Evolutionary conservation across 2,329 filamentous ascomycete species (phyloP).

Genomic region (Helotiales sp.): DNA sequence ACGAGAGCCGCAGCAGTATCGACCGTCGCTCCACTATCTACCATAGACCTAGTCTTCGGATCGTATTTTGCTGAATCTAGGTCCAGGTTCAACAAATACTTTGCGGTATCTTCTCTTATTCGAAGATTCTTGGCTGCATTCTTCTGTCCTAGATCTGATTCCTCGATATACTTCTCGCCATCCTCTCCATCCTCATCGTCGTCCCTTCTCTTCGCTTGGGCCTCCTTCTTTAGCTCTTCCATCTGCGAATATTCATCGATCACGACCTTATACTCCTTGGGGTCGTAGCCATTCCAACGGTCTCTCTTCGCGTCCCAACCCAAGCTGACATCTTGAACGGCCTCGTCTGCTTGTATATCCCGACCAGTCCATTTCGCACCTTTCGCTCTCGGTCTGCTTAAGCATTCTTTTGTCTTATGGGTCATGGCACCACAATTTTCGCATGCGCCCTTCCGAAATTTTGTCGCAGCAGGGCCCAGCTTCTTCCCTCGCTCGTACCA

Average conservation of each 20-base stretch:
- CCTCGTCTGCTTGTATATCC: constrained; percentile 91
- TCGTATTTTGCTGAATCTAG: constrained; percentile 97
- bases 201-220: constrained; percentile 47
- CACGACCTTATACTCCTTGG: constrained; percentile 81
- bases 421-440: constrained; percentile 98
- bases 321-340: constrained; percentile 79
- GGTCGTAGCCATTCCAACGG: constrained; percentile 97
- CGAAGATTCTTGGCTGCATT: constrained; percentile 89
- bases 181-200: constrained; percentile 54
- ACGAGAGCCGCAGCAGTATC: constrained; percentile 81
- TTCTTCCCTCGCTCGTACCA: constrained; percentile 94
- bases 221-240: constrained; percentile 67
- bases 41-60: constrained; percentile 90
- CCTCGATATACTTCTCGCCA: constrained; percentile 82
- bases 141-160: constrained; percentile 94
- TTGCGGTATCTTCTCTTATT: constrained; percentile 94
- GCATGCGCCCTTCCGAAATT: constrained; percentile 96
- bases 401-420: constrained; percentile 91
- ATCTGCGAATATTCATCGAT: constrained; percentile 87
- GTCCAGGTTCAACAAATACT: constrained; percentile 93
- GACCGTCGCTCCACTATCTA: constrained; percentile 77
- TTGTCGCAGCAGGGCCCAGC: constrained; percentile 83
- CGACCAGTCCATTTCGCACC: constrained; percentile 91
- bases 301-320: constrained; percentile 98
- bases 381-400: constrained; percentile 82